Evolutionary conservation across 2,329 filamentous ascomycete species (phyloP).

Genomic region (Fusarium nodosum): DNA sequence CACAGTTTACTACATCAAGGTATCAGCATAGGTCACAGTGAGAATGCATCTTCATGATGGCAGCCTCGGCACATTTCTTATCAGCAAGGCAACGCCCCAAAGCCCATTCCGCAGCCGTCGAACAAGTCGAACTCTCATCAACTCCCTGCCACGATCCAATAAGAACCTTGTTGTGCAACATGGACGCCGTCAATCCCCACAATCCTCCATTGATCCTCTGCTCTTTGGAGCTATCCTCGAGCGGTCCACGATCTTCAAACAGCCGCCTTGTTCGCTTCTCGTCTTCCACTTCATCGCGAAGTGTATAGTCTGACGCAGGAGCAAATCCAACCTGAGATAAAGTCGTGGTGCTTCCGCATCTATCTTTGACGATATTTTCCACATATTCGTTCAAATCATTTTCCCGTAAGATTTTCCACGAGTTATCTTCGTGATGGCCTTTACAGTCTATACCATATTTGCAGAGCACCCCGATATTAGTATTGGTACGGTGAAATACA

Average conservation of each 20-base stretch:
- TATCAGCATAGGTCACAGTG: not conserved
- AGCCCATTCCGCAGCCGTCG: not conserved
- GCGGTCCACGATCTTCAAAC: not conserved
- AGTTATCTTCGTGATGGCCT: not conserved
- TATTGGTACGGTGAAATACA: not conserved
- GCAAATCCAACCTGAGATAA: not conserved
- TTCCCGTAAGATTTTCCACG: not conserved
- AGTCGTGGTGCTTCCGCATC: not conserved
- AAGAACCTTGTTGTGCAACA: not conserved
- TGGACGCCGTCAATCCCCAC: not conserved
- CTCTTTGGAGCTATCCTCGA: not conserved
- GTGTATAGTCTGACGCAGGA: not conserved
- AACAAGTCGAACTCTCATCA: not conserved
- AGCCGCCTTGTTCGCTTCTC: not conserved
- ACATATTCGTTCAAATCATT: not conserved
- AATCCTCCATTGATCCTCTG: not conserved
- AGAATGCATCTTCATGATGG: not conserved
- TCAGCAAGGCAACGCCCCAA: not conserved
- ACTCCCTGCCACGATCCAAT: not conserved
- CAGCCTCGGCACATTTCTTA: not conserved
- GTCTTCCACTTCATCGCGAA: not conserved
- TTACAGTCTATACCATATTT: not conserved
- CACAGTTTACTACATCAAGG: not conserved
- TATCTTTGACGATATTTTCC: not conserved
- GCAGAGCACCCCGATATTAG: not conserved